These are phyloP conservation scores for Pseudogymnoascus sp. DNA, from an alignment of 2,329 filamentous ascomycete genomes.

Conservation along the genomic window DNA sequence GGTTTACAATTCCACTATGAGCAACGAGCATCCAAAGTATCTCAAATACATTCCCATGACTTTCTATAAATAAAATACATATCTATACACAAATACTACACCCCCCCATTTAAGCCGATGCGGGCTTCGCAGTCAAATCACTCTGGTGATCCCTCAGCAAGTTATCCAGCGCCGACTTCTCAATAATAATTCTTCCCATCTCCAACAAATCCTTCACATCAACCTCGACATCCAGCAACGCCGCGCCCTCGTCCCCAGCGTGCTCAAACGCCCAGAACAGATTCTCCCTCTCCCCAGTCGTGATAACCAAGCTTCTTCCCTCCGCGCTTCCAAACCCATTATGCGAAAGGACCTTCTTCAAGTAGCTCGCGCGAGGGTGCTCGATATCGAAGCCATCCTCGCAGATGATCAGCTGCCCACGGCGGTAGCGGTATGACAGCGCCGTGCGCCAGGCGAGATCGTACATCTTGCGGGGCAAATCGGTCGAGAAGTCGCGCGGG, in stretches of 20 bases:
- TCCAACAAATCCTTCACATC: conserved; percentile 94
- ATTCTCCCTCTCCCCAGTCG: conserved; percentile 48
- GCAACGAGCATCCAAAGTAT: not conserved
- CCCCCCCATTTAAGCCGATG: not conserved
- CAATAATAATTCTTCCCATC: conserved; percentile 76
- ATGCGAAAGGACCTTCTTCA: conserved; percentile 58
- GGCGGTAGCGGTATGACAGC: conserved; percentile 80
- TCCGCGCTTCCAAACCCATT: conserved; percentile 61
- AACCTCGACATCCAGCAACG: conserved; percentile 65
- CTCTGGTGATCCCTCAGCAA: conserved; percentile 67
- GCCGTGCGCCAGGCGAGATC: conserved; percentile 93
- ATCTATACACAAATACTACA: conserved; percentile 8
- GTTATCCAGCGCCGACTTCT: conserved; percentile 67
- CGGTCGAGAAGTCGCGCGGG: conserved; percentile 81
- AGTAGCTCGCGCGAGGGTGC: conserved; percentile 43
- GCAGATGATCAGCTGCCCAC: conserved; percentile 79
- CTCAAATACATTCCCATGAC: not conserved
- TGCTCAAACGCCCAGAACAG: conserved; percentile 60
- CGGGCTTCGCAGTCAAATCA: conserved; percentile 38
- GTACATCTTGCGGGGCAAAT: conserved; percentile 81
- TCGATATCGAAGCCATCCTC: conserved; percentile 66
- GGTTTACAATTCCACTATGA: not conserved
- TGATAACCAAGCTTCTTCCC: conserved; percentile 70
- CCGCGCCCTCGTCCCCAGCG: conserved; percentile 58
- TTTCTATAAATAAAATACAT: conserved; percentile 9